Conservation (phyloP, 768 basidiomycete species). For the Amanita molliuscula region DNA sequence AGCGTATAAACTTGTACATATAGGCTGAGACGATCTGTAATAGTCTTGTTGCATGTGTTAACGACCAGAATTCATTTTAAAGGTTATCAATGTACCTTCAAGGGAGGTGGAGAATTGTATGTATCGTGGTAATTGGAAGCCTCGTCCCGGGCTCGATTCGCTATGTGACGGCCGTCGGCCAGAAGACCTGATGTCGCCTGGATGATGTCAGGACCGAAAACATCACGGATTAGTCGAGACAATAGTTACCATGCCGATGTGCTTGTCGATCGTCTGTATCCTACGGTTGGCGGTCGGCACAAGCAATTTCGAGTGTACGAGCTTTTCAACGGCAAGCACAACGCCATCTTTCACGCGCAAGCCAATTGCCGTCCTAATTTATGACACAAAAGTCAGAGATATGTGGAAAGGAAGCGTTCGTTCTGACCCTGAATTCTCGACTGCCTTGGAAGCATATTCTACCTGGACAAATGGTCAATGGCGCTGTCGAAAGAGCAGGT, state of each 20-base stretch:
- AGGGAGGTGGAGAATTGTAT: constrained; percentile 63
- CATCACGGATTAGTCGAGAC: neutral
- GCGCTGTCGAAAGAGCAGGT: neutral
- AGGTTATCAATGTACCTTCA: constrained; percentile 47
- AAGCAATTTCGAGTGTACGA: constrained; percentile 90
- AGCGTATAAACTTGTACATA: constrained; percentile 95
- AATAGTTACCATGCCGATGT: constrained; percentile 72
- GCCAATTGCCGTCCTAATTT: constrained; percentile 83
- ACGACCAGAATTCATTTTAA: neutral
- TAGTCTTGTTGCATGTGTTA: constrained; percentile 14
- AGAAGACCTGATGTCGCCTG: constrained; percentile 91
- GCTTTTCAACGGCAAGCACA: constrained; percentile 95
- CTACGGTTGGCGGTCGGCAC: constrained; percentile 89
- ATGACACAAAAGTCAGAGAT: constrained; percentile 4
- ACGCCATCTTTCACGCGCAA: constrained; percentile 91
- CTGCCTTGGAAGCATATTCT: constrained; percentile 97
- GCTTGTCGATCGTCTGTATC: constrained; percentile 88
- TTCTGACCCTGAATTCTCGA: constrained; percentile 91
- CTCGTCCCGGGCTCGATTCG: constrained; percentile 79
- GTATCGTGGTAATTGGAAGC: constrained; percentile 60
- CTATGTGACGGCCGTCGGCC: constrained; percentile 86
- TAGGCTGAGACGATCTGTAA: constrained; percentile 70
- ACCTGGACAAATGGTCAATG: constrained; percentile 40
- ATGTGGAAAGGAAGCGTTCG: neutral
- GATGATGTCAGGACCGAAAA: neutral